A percentile compares a stretch with the other conserved stretches of the same genome.
Evolutionary conservation across 2,329 filamentous ascomycete species (phyloP).

Genomic region (Seiridium unicorne): DNA sequence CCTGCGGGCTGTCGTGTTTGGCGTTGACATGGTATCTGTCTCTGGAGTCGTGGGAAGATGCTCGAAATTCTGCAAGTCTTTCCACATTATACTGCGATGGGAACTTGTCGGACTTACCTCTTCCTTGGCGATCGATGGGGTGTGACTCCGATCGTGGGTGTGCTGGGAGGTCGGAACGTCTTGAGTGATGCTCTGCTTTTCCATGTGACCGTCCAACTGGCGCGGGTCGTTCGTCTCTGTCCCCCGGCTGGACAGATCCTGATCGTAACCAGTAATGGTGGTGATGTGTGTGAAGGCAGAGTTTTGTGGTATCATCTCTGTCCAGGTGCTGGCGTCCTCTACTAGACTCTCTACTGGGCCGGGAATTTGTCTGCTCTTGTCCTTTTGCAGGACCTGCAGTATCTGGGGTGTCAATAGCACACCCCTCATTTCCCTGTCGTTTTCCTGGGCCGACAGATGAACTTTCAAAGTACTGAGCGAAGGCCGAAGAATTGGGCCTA

Average conservation of each 20-base stretch:
- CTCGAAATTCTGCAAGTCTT: constrained; percentile 21
- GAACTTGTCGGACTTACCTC: constrained; percentile 16
- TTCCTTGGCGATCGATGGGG: constrained; percentile 7
- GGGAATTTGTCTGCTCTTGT: not conserved
- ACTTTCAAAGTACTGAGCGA: too few relatives aligned
- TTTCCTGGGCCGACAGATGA: not conserved
- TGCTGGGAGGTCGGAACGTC: constrained; percentile 7
- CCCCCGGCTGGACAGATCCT: constrained; percentile 8
- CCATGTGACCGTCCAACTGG: not conserved
- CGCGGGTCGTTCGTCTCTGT: constrained; percentile 10
- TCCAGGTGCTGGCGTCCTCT: constrained; percentile 8
- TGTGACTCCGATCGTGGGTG: constrained; percentile 9
- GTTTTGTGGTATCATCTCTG: constrained; percentile 15
- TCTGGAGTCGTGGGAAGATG: constrained; percentile 20
- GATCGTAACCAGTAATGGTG: constrained; percentile 59
- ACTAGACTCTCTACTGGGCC: not conserved
- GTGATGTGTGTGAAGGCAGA: constrained; percentile 59
- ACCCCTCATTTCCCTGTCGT: too few relatives aligned
- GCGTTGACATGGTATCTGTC: constrained; percentile 22
- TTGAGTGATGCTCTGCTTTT: constrained; percentile 8
- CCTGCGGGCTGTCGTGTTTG: constrained; percentile 10
- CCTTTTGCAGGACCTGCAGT: not conserved
- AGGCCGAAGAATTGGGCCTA: too few relatives aligned
- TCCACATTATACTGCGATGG: constrained; percentile 24
- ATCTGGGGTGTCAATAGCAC: too few relatives aligned